Evolutionary conservation across 2,329 filamentous ascomycete species (phyloP), one percentile per base, ranked within the genome.

Genomic region (Fusarium nanum): DNA sequence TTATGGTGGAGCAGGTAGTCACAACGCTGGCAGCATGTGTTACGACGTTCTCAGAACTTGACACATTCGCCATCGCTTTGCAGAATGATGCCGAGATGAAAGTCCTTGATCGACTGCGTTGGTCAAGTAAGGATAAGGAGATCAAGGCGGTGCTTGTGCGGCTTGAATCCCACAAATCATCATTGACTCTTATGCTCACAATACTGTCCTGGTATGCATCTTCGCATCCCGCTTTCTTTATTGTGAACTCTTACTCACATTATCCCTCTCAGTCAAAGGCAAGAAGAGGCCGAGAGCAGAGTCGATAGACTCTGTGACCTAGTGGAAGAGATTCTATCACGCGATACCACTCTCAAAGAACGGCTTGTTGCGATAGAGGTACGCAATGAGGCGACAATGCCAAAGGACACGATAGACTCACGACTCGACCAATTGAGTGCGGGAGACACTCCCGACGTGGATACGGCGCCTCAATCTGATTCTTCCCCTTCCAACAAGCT

Each of bases 1-100:
- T 64, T 20, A 54, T 64, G 64, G 64, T 64, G 32, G 56, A 56
- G 14, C 64, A 67, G n/a, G 60, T 67, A 13, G 60, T 64, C 13
- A 56, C 34, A 11, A 60, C 56, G 6, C 23, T 64, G 10, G 55
- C 64, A 7, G 64, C 60, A 4, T 64, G 60, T 20, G 50, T 56
- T 10, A 60, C 34, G 8, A 64, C 60, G 8, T 64, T 67, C 34
- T 13, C 40, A 14, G 54, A 67, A 23, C 48, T 55, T 4, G 37
- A 63, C 10, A 18, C 47, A 1, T 56, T 60, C 45, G 54, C 25
- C 7, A 28, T 14, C 3, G 30, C 32, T 4, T 28, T 62, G 30
- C 52, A 61, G 13, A 42, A 20, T 14, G 16, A 65, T 8, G 40
- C n/a, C 13, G 40, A 22, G 0, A 42, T 42, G 46, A 48, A 48